Evolutionary conservation across 495 filamentous ascomycete genomes (phyloP), one percentile per base, ranked within the genome.

Genomic region (Rhypophila decipiens): DNA sequence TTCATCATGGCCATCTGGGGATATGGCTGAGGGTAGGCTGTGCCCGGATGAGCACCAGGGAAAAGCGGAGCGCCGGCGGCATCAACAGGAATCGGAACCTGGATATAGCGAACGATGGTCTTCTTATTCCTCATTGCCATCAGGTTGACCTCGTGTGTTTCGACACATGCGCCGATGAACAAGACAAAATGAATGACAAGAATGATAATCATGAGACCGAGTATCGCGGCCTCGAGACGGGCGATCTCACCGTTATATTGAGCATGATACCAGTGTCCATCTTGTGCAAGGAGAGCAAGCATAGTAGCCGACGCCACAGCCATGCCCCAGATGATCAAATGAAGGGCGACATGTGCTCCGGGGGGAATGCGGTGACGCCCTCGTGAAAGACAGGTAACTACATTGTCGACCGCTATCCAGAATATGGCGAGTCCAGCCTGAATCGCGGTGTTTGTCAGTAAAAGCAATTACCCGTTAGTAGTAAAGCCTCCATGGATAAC

Each of bases 111-210:
- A 13, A 31, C 13, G 7, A 7, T 7, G 27, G 27, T 13, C 27
- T 13, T 36, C 24, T 49, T 38, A 15, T 52, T 40, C 4, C 29
- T 39, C 23, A 40, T 45, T 19, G 19, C 36, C 22, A 19, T 49
- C 10, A 52, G 24, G 43, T 68, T 66, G 27, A 58, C 45, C 38
- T 50, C 56, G 41, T 63, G 46, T 12, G 66, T 69, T 20, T 73
- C 69, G 50, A 69, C 58, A 34, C 72, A 75, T 1, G 68, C 66
- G n/a, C 67, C 42, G 11, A 68, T 52, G 45, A 75, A 73, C 5
- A 75, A 60, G 31, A 65, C 42, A 50, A 75, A 69, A 46, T 72
- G 60, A 21, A 53, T 50, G 19, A 63, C 21, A 10, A 57, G 40
- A 8, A 54, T 24, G 15, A 51, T 15, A 27, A 38, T 38, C 2